A percentile compares a stretch with the other conserved stretches of the same genome.
These are phyloP conservation scores for Penicillium flavigenum DNA, from an alignment of 495 filamentous ascomycete genomes.

Conservation along the genomic window DNA sequence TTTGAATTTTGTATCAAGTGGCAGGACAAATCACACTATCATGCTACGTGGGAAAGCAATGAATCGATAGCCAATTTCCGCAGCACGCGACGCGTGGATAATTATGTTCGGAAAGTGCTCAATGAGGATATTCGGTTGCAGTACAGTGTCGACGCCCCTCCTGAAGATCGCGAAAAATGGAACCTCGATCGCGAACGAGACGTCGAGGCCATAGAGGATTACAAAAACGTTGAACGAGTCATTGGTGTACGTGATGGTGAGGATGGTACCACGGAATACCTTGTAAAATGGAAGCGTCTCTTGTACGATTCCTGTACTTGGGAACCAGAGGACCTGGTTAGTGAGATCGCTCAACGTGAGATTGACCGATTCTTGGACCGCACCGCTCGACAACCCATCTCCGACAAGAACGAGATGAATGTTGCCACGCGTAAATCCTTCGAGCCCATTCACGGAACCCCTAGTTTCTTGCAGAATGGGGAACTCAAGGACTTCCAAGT, in stretches of 20 bases:
- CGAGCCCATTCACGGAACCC: conserved; percentile 73
- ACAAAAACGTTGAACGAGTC: conserved; percentile 86
- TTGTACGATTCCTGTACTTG: conserved; percentile 92
- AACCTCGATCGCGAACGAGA: conserved; percentile 84
- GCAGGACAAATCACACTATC: conserved; percentile 91
- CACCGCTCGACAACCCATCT: conserved; percentile 69
- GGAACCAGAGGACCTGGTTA: conserved; percentile 76
- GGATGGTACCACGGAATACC: conserved; percentile 71
- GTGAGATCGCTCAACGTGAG: conserved; percentile 73
- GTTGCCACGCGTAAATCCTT: conserved; percentile 67
- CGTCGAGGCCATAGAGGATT: conserved; percentile 77
- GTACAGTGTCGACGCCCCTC: conserved; percentile 67
- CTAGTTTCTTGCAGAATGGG: conserved; percentile 79
- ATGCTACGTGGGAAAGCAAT: conserved; percentile 89
- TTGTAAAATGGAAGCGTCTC: conserved; percentile 86
- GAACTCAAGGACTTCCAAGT: conserved; percentile 92
- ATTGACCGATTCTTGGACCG: conserved; percentile 90
- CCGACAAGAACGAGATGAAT: conserved; percentile 72
- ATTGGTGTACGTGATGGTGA: conserved; percentile 77
- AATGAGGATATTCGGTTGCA: conserved; percentile 68
- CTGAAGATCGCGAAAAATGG: conserved; percentile 89
- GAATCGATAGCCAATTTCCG: conserved; percentile 64
- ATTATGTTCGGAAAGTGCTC: conserved; percentile 84
- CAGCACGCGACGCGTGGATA: conserved; percentile 84
- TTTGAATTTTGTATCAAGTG: conserved; percentile 98